Percentiles rank a stretch among this genome's conserved stretches.
Conservation (phyloP, 2,329 filamentous ascomycete genomes). For the Trichoderma brevicompactum region DNA sequence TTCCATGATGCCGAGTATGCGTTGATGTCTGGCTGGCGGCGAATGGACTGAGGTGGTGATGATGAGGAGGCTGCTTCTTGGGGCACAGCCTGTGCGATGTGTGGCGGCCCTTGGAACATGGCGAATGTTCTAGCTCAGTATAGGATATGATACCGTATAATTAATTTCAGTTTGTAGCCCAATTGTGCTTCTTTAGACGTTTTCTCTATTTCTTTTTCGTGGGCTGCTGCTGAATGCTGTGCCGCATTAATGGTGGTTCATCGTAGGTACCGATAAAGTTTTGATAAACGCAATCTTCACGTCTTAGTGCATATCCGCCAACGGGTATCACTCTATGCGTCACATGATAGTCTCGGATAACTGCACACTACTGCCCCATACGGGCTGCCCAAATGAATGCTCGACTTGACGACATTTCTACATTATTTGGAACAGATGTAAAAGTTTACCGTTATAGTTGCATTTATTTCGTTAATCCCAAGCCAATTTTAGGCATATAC, state of each 20-base stretch:
- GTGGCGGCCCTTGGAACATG: constrained; percentile 17
- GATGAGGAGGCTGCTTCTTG: background rate
- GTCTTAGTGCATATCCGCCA: background rate
- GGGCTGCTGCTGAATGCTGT: background rate
- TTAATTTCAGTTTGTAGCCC: background rate
- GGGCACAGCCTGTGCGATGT: background rate
- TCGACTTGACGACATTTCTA: background rate
- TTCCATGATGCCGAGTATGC: constrained; percentile 31
- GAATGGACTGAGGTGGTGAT: constrained; percentile 15
- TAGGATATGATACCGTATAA: background rate
- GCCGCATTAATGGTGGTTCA: background rate
- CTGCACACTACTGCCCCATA: background rate
- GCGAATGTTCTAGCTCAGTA: background rate
- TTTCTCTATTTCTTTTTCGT: background rate
- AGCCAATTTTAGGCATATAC: background rate
- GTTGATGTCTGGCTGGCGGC: constrained; percentile 20
- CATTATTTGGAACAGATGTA: background rate
- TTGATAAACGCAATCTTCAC: constrained; percentile 16
- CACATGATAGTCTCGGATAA: constrained; percentile 1
- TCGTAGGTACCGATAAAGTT: background rate
- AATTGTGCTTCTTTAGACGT: background rate
- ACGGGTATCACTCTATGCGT: background rate
- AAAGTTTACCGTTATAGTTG: background rate
- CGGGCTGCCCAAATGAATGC: background rate
- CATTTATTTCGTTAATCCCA: no score